A percentile compares a stretch with the other conserved stretches of the same genome.
phyloP scores from a whole-genome alignment of 306 rosid genomes.

The Sechiopsis laciniata region DNA sequence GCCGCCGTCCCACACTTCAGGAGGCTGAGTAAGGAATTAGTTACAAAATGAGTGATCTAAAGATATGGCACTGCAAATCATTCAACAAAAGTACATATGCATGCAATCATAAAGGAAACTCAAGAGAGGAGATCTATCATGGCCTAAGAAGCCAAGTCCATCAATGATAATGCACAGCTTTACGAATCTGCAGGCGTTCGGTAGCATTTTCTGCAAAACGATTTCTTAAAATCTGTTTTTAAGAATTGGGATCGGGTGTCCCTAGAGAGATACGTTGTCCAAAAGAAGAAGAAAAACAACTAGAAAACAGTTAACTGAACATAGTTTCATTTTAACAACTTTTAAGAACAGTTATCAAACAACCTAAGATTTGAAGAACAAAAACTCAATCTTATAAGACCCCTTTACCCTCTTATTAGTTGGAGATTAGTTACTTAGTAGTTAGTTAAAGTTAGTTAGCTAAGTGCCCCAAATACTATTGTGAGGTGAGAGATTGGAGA shows the following conservation, averaged over 20 bases:
- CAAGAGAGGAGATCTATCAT: not conserved
- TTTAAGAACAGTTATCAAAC: not conserved
- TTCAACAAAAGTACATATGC: not conserved
- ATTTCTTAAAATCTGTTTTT: not conserved
- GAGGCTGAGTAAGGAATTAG: conserved; percentile 53
- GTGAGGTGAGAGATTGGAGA: too few species aligned
- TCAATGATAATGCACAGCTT: not conserved
- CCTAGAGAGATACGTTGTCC: not conserved
- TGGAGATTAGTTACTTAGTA: too few species aligned
- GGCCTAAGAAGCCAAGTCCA: conserved; percentile 1
- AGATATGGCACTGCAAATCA: not conserved
- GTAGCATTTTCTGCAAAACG: not conserved
- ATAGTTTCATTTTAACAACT: not conserved
- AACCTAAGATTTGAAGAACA: not conserved
- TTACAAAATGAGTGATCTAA: not conserved
- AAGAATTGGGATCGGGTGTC: not conserved
- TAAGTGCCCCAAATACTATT: too few species aligned
- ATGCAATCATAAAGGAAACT: not conserved
- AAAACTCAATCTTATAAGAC: not conserved
- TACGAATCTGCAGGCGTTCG: not conserved
- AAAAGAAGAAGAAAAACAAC: not conserved
- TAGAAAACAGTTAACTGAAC: not conserved
- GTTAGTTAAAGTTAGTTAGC: too few species aligned
- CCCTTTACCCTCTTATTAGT: too few species aligned
- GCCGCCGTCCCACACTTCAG: conserved; percentile 88